A percentile compares a stretch with the other conserved stretches of the same genome.
These are phyloP conservation scores for Dothistroma septosporum DNA, from an alignment of 2,329 filamentous ascomycete genomes.

Conservation along the genomic window DNA sequence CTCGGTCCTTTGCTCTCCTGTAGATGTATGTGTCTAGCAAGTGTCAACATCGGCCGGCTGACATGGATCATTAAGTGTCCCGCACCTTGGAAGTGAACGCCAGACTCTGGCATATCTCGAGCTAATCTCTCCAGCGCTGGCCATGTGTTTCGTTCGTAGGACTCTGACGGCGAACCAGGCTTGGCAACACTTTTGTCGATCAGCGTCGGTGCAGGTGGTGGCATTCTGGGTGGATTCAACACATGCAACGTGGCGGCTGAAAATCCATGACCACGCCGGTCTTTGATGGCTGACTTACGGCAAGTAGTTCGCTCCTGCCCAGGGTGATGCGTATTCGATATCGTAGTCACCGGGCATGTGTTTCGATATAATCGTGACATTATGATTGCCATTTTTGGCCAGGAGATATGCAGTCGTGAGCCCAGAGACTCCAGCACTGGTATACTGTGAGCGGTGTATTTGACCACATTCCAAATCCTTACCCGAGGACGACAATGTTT, in stretches of 20 bases:
- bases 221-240: not conserved
- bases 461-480: constrained; percentile 21
- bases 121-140: constrained; percentile 42
- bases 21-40: constrained; percentile 49
- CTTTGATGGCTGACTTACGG: constrained; percentile 42
- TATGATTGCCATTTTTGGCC: constrained; percentile 52
- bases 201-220: constrained; percentile 13
- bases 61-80: not conserved
- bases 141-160: constrained; percentile 45
- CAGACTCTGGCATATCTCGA: constrained; percentile 67
- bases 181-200: constrained; percentile 36
- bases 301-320: constrained; percentile 77
- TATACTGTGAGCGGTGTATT: constrained; percentile 7
- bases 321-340: constrained; percentile 83
- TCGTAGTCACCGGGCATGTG: constrained; percentile 94
- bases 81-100: constrained; percentile 67
- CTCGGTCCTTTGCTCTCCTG: constrained; percentile 60
- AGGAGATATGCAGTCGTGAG: constrained; percentile 62
- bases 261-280: not conserved
- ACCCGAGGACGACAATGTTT: constrained; percentile 49
- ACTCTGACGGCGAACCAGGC: constrained; percentile 37
- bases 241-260: not conserved
- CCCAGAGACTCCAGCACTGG: constrained; percentile 58
- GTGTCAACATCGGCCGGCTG: not conserved
- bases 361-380: constrained; percentile 71